Evolutionary conservation across 2,329 filamentous ascomycete species (phyloP).

Genomic region (Monilinia fructicola): DNA sequence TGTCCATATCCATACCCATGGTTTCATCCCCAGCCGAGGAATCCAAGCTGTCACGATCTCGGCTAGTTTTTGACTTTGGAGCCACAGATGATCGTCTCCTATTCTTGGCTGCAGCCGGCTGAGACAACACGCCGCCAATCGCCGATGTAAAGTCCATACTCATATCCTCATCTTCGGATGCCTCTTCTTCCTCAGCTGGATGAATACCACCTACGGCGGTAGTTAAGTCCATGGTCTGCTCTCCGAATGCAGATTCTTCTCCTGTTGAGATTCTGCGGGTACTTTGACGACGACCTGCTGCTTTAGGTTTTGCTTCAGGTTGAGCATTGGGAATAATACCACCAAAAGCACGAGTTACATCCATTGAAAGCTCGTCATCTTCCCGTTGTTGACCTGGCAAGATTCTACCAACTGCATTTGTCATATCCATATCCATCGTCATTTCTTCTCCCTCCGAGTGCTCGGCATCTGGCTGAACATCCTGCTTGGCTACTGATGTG

Average conservation of each 20-base stretch:
- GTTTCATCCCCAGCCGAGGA: constrained; percentile 38
- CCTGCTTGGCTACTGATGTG: constrained; percentile 39
- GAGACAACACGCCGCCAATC: constrained; percentile 54
- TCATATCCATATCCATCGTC: constrained; percentile 60
- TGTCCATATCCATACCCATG: constrained; percentile 31
- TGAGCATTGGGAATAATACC: constrained; percentile 59
- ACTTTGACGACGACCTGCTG: constrained; percentile 40
- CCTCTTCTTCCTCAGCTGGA: constrained; percentile 39
- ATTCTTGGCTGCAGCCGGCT: constrained; percentile 41
- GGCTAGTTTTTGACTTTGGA: constrained; percentile 23
- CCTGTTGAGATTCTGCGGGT: constrained; percentile 42
- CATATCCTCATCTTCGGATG: constrained; percentile 61
- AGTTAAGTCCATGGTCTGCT: constrained; percentile 56
- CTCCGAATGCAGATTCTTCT: constrained; percentile 36
- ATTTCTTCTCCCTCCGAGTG: constrained; percentile 43
- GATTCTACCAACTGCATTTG: constrained; percentile 56
- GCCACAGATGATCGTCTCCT: constrained; percentile 30
- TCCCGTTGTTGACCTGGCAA: constrained; percentile 36
- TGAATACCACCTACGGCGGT: constrained; percentile 55
- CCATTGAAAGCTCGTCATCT: constrained; percentile 75
- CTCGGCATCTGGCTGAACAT: constrained; percentile 30
- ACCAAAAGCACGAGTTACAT: constrained; percentile 81
- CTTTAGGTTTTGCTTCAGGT: constrained; percentile 39
- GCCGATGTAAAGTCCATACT: constrained; percentile 76
- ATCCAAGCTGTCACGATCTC: constrained; percentile 42